Evolutionary conservation across 768 basidiomycete species (phyloP).

Genomic region (Pleurotus tuoliensis): DNA sequence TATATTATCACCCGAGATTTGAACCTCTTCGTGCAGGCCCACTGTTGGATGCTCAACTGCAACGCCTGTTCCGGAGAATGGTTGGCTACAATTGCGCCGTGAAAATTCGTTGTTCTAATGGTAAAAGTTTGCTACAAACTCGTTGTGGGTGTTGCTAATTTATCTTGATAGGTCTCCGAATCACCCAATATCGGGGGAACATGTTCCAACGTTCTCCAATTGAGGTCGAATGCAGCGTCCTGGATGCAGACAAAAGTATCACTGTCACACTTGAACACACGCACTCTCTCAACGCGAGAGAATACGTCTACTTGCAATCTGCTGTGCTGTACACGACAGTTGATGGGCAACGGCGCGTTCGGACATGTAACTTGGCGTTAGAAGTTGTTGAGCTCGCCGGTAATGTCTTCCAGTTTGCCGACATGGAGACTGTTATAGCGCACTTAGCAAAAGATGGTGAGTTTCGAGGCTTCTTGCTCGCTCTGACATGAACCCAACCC

Average conservation of each 20-base stretch:
- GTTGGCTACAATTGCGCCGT: conserved; percentile 79
- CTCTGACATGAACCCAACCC: conserved; percentile 1
- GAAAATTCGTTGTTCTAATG: conserved; percentile 81
- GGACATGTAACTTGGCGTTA: conserved; percentile 83
- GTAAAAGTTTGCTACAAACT: conserved; percentile 33
- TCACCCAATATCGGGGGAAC: conserved; percentile 67
- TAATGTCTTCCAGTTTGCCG: conserved; percentile 87
- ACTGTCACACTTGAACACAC: conserved; percentile 73
- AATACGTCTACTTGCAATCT: conserved; percentile 77
- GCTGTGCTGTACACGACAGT: conserved; percentile 84
- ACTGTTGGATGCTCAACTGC: conserved; percentile 71
- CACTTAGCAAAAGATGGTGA: conserved; percentile 76
- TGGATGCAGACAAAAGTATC: conserved; percentile 82
- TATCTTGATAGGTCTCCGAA: conserved; percentile 48
- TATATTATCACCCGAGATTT: conserved; percentile 93
- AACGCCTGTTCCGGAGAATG: conserved; percentile 60
- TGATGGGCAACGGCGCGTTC: conserved; percentile 75
- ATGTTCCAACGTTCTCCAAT: conserved; percentile 64
- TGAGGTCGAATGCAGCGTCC: conserved; percentile 72
- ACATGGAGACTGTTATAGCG: conserved; percentile 79
- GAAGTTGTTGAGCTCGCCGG: conserved; percentile 81
- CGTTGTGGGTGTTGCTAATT: not conserved
- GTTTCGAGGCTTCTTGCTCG: conserved; percentile 14
- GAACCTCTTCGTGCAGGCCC: conserved; percentile 60
- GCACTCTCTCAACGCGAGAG: conserved; percentile 58